These are phyloP conservation scores for Erysimum cheiranthoides DNA, from an alignment of 345 rosid species.

Conservation along the genomic window DNA sequence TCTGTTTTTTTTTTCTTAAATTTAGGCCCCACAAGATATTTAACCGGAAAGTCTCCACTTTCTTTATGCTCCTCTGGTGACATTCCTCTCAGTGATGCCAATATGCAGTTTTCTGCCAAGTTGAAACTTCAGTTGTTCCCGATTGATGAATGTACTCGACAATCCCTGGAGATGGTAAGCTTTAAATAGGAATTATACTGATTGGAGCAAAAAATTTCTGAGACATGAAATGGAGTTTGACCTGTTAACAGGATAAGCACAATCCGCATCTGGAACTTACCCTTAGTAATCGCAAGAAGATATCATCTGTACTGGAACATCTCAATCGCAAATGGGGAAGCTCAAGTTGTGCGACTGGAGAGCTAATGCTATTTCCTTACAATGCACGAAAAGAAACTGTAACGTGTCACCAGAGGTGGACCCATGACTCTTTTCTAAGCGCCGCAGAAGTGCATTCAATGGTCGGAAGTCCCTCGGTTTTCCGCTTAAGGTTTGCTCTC, in stretches of 20 bases:
- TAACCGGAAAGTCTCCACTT: constrained; percentile 54
- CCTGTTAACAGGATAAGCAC: constrained; percentile 79
- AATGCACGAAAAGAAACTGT: constrained; percentile 67
- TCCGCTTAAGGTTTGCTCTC: constrained; percentile 82
- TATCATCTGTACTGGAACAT: constrained; percentile 95
- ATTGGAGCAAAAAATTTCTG: neutral
- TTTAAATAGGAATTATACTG: neutral
- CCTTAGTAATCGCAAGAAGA: constrained; percentile 89
- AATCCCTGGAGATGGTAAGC: constrained; percentile 88
- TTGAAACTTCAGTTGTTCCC: constrained; percentile 98
- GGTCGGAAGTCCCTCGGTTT: constrained; percentile 76
- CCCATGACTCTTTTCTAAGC: constrained; percentile 66
- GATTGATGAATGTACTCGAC: constrained; percentile 86
- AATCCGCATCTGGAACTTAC: constrained; percentile 98
- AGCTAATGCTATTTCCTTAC: constrained; percentile 84
- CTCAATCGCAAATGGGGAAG: constrained; percentile 94
- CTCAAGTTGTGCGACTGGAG: constrained; percentile 82
- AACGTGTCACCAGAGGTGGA: constrained; percentile 71
- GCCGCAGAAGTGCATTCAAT: constrained; percentile 79
- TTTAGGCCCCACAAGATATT: constrained; percentile 50
- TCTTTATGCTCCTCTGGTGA: constrained; percentile 56
- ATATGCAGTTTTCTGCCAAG: constrained; percentile 59
- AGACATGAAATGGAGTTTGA: constrained; percentile 38
- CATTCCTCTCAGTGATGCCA: constrained; percentile 55
- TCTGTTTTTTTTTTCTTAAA: constrained; percentile 40